These are phyloP conservation scores for Sporothrix humicola DNA, from an alignment of 2,329 filamentous ascomycete genomes.

Conservation along the genomic window DNA sequence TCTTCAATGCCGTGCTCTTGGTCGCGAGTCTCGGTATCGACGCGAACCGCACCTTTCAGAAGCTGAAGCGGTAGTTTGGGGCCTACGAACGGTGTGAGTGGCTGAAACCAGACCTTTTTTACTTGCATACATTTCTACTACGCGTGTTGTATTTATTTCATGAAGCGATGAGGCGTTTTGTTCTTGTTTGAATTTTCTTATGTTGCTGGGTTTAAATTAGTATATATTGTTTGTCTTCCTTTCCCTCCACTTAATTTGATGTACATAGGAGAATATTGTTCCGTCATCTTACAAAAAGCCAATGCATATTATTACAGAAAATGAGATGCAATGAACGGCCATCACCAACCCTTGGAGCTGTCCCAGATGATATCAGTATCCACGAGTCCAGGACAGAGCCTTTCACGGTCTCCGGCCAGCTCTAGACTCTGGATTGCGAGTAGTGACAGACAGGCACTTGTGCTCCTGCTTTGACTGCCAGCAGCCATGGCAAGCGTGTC, in stretches of 20 bases:
- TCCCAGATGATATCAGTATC: not conserved
- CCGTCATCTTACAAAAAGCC: not conserved
- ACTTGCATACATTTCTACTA: not conserved
- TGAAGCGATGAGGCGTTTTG: conserved; percentile 23
- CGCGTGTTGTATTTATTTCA: not conserved
- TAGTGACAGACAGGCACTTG: not conserved
- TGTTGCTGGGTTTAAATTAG: no score
- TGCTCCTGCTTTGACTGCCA: not conserved
- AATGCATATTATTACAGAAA: not conserved
- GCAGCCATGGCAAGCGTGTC: not conserved
- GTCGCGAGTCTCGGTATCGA: conserved; percentile 60
- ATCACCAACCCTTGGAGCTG: not conserved
- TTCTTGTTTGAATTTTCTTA: not conserved
- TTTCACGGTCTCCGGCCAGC: not conserved
- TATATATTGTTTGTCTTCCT: not conserved
- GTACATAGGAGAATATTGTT: not conserved
- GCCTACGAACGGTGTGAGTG: not conserved
- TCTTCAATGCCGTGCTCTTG: conserved; percentile 79
- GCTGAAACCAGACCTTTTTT: not conserved
- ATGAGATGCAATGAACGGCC: not conserved
- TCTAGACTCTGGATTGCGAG: not conserved
- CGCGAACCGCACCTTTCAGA: conserved; percentile 46
- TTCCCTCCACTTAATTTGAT: not conserved
- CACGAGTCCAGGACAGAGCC: not conserved
- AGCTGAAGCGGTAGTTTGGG: conserved; percentile 29